A percentile compares a stretch with the other conserved stretches of the same genome.
phyloP scores from a whole-genome alignment of 805 yeast species.

The Ogataea paraovalis region DNA sequence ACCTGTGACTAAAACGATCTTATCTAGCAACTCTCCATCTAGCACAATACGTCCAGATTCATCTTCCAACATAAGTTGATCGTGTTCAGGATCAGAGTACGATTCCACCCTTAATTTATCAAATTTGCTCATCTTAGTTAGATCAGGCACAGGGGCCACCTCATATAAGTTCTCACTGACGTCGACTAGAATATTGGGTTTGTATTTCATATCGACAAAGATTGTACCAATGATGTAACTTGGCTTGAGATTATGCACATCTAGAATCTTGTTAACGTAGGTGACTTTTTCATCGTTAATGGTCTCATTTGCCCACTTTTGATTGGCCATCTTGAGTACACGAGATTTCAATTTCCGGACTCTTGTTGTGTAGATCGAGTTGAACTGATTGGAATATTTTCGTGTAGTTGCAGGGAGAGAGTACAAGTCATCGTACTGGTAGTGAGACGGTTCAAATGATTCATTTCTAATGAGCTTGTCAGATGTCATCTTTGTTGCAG shows the following conservation, averaged over 20 bases:
- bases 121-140: conserved; percentile 11
- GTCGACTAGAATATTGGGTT: conserved; percentile 81
- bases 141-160: conserved; percentile 35
- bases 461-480: conserved; percentile 20
- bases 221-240: conserved; percentile 88
- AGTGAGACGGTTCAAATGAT: conserved; percentile 10
- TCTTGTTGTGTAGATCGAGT: conserved; percentile 51
- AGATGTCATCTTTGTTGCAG: conserved; percentile 17
- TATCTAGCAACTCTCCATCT: conserved; percentile 57
- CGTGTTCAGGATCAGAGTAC: conserved; percentile 53
- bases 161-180: conserved; percentile 60
- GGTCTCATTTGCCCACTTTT: conserved; percentile 39
- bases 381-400: conserved; percentile 54
- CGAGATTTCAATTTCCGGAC: conserved; percentile 44
- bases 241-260: conserved; percentile 55
- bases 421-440: conserved; percentile 9
- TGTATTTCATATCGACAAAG: conserved; percentile 76
- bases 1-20: conserved; percentile 77
- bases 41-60: conserved; percentile 84
- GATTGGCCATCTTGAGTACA: conserved; percentile 40
- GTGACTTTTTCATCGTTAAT: conserved; percentile 30
- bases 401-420: conserved; percentile 25
- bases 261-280: conserved; percentile 50
- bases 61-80: conserved; percentile 77
- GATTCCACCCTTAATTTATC: conserved; percentile 34